Conservation (phyloP, 73 alveolate genomes). For the Symbiodinium pilosum region DNA sequence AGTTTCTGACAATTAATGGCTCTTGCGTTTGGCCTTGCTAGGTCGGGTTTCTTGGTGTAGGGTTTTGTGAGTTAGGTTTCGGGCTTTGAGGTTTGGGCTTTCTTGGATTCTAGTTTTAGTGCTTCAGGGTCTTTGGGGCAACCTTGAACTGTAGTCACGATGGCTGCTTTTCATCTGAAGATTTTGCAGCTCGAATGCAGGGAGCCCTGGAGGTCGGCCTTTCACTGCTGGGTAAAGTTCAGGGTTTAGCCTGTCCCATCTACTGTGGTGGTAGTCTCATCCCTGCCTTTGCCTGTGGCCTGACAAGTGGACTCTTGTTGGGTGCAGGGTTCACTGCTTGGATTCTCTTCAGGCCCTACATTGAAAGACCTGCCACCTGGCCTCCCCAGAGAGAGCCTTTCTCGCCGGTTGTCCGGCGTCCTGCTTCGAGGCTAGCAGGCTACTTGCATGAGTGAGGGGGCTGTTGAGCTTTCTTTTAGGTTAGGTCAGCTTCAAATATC, state of each 20-base stretch:
- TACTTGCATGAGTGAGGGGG: background rate
- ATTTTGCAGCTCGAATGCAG: background rate
- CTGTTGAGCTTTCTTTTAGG: background rate
- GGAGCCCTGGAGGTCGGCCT: background rate
- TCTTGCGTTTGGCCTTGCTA: too few species aligned
- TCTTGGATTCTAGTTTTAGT: too few species aligned
- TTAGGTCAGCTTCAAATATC: background rate
- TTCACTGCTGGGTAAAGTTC: background rate
- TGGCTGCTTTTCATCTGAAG: background rate
- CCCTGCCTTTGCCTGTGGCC: background rate
- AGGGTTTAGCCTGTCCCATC: background rate
- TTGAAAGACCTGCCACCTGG: background rate
- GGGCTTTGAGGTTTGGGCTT: too few species aligned
- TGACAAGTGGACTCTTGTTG: background rate
- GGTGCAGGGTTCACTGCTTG: background rate
- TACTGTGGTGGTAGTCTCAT: background rate
- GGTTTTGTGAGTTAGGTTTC: too few species aligned
- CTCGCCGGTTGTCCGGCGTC: background rate
- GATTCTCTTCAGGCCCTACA: background rate
- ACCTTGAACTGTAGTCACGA: background rate
- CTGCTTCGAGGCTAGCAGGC: background rate
- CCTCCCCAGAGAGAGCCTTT: background rate
- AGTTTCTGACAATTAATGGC: too few species aligned
- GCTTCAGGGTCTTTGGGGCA: too few species aligned
- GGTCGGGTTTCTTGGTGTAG: too few species aligned